phyloP scores from a whole-genome alignment of 2,329 filamentous ascomycete species.

The Cyclaneusma minus region DNA sequence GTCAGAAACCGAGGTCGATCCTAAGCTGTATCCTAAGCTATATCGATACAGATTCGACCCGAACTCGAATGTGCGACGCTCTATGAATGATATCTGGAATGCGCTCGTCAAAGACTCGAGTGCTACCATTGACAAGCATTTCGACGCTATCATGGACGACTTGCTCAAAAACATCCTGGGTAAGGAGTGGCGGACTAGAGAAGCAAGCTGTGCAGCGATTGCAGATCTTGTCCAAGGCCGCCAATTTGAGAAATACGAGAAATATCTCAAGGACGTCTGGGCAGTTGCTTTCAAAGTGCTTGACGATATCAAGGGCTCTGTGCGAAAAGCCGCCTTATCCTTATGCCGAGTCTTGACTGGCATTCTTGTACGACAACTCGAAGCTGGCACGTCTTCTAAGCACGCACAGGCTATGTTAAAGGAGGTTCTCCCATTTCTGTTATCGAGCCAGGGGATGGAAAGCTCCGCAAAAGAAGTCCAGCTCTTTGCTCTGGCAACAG shows the following conservation, averaged over 20 bases:
- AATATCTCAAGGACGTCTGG: slow-evolving; percentile 77
- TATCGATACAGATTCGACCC: slow-evolving; percentile 93
- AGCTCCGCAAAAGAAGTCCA: slow-evolving; percentile 81
- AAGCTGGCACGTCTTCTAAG: slow-evolving; percentile 56
- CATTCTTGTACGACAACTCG: slow-evolving; percentile 70
- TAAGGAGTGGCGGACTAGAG: slow-evolving; percentile 82
- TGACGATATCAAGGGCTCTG: slow-evolving; percentile 89
- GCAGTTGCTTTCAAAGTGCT: slow-evolving; percentile 74
- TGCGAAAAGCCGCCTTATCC: slow-evolving; percentile 64
- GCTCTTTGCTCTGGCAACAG: slow-evolving; percentile 63
- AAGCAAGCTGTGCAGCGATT: slow-evolving; percentile 84
- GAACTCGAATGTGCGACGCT: slow-evolving; percentile 78
- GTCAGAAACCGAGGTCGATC: slow-evolving; percentile 75
- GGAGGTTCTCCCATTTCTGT: slow-evolving; percentile 76
- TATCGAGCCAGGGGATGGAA: slow-evolving; percentile 80
- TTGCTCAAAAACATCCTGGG: slow-evolving; percentile 73
- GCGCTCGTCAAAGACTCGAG: slow-evolving; percentile 82
- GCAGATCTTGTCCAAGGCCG: slow-evolving; percentile 76
- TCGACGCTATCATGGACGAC: slow-evolving; percentile 80
- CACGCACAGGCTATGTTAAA: slow-evolving; percentile 67
- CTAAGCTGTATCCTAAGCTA: slow-evolving; percentile 88
- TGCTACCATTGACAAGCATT: slow-evolving; percentile 62
- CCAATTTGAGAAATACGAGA: slow-evolving; percentile 61
- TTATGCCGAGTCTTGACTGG: slow-evolving; percentile 76
- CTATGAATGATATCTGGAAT: slow-evolving; percentile 98